Percentiles rank a stretch among this genome's conserved stretches.
Conservation (phyloP, 495 filamentous ascomycete genomes). For the Echria macrotheca region DNA sequence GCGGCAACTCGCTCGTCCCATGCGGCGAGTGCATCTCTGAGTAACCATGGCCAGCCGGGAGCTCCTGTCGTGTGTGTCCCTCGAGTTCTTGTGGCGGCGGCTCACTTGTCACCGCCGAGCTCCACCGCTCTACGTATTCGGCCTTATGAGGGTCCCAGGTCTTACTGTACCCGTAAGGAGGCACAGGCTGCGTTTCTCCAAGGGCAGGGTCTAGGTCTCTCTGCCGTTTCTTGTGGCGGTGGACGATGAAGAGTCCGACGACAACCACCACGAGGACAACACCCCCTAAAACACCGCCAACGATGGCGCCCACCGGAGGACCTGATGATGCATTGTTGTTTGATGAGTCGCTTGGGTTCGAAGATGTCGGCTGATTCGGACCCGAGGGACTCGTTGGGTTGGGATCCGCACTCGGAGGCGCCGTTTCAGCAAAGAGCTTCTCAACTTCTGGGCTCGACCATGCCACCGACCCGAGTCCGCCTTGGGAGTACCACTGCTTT, state of each 20-base stretch:
- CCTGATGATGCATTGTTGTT: neutral
- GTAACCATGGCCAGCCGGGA: neutral
- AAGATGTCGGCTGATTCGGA: neutral
- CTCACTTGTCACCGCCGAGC: neutral
- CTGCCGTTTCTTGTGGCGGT: neutral
- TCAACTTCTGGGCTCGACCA: conserved; percentile 25
- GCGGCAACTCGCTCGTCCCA: neutral
- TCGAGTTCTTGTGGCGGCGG: neutral
- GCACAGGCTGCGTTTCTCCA: neutral
- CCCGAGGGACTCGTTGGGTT: neutral
- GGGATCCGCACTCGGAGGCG: neutral
- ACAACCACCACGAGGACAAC: neutral
- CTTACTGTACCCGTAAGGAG: too few relatives aligned
- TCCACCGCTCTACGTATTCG: neutral
- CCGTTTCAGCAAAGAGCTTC: conserved; percentile 15
- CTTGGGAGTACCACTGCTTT: conserved; percentile 28
- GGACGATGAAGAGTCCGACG: neutral
- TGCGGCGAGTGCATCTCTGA: neutral
- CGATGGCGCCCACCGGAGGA: neutral
- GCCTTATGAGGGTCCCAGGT: neutral
- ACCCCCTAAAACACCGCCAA: neutral
- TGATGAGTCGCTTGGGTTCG: neutral
- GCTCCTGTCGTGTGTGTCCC: neutral
- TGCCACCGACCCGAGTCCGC: conserved; percentile 19
- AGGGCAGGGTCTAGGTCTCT: too few relatives aligned